Evolutionary conservation across 495 filamentous ascomycete genomes (phyloP).

Genomic region (Cercophora samala): DNA sequence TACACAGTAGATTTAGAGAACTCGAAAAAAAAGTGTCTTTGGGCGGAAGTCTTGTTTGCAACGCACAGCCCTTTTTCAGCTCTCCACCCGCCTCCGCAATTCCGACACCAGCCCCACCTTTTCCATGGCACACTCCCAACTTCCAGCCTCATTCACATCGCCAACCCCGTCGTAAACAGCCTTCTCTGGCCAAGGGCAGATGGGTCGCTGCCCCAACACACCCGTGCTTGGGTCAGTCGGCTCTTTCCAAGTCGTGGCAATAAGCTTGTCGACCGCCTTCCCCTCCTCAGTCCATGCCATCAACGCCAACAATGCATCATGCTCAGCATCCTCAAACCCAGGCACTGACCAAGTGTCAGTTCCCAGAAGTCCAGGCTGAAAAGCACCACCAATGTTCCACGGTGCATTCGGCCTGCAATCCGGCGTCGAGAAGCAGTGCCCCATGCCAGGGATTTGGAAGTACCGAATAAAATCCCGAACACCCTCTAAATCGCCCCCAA

Average conservation of each 20-base stretch:
- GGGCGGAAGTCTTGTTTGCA: too few species aligned
- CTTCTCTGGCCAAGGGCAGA: constrained; percentile 2
- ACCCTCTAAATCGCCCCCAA: constrained; percentile 21
- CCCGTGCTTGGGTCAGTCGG: constrained; percentile 7
- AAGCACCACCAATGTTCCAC: constrained; percentile 38
- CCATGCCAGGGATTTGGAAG: constrained; percentile 47
- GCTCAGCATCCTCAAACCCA: constrained; percentile 32
- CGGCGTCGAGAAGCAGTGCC: constrained; percentile 39
- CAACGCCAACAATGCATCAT: constrained; percentile 49
- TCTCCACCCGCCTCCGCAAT: neutral
- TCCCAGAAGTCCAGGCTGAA: constrained; percentile 3
- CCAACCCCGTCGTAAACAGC: constrained; percentile 8
- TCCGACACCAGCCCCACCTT: neutral
- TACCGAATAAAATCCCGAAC: constrained; percentile 33
- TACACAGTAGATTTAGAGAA: too few species aligned
- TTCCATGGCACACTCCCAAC: constrained; percentile 8
- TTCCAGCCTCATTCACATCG: neutral
- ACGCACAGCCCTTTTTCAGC: too few species aligned
- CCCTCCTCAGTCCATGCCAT: constrained; percentile 54
- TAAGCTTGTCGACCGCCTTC: constrained; percentile 38
- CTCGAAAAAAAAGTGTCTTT: too few species aligned
- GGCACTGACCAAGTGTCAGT: constrained; percentile 25
- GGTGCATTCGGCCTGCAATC: constrained; percentile 39
- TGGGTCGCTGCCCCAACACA: neutral
- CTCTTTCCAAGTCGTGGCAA: constrained; percentile 39